Evolutionary conservation across 1,284 basidiomycete species (phyloP), one percentile per base, ranked within the genome.

Genomic region (Ustilago hordei): DNA sequence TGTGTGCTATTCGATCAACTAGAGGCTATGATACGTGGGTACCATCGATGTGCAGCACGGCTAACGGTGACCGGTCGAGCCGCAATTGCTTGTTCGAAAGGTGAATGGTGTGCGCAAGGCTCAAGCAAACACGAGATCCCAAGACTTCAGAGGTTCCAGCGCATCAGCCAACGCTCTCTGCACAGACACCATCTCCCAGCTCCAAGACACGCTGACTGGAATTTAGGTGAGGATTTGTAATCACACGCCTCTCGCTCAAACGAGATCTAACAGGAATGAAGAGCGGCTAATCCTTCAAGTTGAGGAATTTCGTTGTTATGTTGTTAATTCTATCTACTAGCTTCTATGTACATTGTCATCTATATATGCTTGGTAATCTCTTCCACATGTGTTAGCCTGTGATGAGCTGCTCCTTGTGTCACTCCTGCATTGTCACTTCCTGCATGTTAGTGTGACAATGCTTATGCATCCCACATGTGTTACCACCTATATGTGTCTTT

Each of bases 91-190:
- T 50, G 23, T 8, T 28, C 28, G 7, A 50, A 17, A 28, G 13
- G 8, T 7, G 28, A 2, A 31, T 4, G 19, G 28, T 28, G 28
- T 50, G 48, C 28, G 48, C 28, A 17, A 31, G 32, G 48, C 28
- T 47, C 23, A 19, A 23, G 7, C 8, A 50, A 50, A 50, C 48
- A 28, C 48, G 48, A 50, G 31, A 50, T 32, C 28, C 48, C 60
- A 62, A 60, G 53, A 60, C 39, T 47, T 61, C 34, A 3, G 23
- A 57, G 35, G 55, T 69, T 69, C 67, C 67, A 69, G 67, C 67
- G 67, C 67, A 69, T 69, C 67, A 8, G 53, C 48, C 48, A 50
- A 50, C 48, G 48, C 28, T 23, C 57, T 23, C 55, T 57, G 61
- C 67, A 69, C 67, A 60, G 67, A 69, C 67, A 53, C 53, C 61